Evolutionary conservation across 352 stramenopile species (phyloP), one percentile per base, ranked within the genome.

Genomic region (Blastocystis sp.): DNA sequence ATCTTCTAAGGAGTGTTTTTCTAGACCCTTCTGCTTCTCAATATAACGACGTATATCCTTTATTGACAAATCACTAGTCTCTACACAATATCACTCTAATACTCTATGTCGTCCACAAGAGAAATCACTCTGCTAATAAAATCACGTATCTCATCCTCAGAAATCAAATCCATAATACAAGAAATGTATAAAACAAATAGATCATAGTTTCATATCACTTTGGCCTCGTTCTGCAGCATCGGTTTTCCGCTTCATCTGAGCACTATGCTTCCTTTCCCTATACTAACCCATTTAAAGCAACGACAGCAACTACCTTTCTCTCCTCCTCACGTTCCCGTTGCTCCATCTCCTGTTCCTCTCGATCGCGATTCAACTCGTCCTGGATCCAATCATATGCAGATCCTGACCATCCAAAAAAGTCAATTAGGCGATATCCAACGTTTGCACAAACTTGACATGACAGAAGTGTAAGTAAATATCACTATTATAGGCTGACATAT

Each of bases 311-410:
- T 66, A 18, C 29, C 39, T 15, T 8, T 80, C 70, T 64, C 39
- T 43, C 43, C 64, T 47, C 70, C 53, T 41, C 64, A 54, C 70
- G 13, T 37, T 56, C 68, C n/a, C 43, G 23, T 23, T 41, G 26
- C 20, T 80, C 41, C 7, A 61, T 4, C 34, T 56, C 70, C 6
- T 47, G 29, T 15, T 61, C 70, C 47, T 66, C 54, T 61, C 47
- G 41, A 37, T 73, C 70, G 1, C 47, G 70, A 61, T 62, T 3
- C 11, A 80, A 8, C 34, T 66, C 70, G 11, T 15, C 39, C 43
- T 80, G 37, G 20, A 80, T 80, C 70, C 70, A 80, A 29, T 80
- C 70, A 37, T 80, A 80, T 3, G 54, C 43, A 11, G 70, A 80
- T 64, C 15, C 70, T 9, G 43, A 80, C 70, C 70, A 80, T 26